Conservation (phyloP, 371 early-diverging fungal species). For the Mucor sp. region DNA sequence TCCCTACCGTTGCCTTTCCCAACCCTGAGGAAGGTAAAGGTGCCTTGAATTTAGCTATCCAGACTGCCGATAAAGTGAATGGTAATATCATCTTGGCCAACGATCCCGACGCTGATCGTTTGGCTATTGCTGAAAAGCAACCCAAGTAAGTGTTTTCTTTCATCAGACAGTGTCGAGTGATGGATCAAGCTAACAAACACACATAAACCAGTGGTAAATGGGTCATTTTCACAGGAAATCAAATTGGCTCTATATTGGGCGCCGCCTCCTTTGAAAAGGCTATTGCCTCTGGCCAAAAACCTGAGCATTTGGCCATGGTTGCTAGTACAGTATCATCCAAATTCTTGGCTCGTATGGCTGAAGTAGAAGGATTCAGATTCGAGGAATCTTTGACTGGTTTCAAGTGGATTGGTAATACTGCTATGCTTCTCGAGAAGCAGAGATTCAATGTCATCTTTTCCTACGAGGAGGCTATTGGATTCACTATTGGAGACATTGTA, state of each 20-base stretch:
- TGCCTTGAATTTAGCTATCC: conserved; percentile 79
- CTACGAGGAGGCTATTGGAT: conserved; percentile 96
- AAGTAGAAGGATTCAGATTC: conserved; percentile 78
- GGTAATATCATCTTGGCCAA: conserved; percentile 88
- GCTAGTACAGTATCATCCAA: conserved; percentile 90
- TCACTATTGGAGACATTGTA: conserved; percentile 75
- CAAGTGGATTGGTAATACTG: conserved; percentile 93
- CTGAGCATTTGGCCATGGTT: conserved; percentile 76
- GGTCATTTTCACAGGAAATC: conserved; percentile 88
- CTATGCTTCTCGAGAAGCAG: conserved; percentile 62
- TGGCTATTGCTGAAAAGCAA: conserved; percentile 86
- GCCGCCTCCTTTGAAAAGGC: conserved; percentile 69
- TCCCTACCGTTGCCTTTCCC: conserved; percentile 91
- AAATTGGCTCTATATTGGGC: conserved; percentile 89
- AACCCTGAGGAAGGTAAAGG: conserved; percentile 95
- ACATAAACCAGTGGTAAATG: conserved; percentile 61
- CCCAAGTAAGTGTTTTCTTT: conserved; percentile 28
- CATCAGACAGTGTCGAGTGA: neutral
- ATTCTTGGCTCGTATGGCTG: conserved; percentile 79
- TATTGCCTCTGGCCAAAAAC: conserved; percentile 49
- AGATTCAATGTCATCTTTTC: conserved; percentile 78
- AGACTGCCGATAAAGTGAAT: conserved; percentile 63
- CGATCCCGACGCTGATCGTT: conserved; percentile 97
- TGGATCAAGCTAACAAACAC: neutral
- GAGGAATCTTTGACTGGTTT: conserved; percentile 95